phyloP scores from a whole-genome alignment of 305 asterid genomes.

The Fraxinus sp. region DNA sequence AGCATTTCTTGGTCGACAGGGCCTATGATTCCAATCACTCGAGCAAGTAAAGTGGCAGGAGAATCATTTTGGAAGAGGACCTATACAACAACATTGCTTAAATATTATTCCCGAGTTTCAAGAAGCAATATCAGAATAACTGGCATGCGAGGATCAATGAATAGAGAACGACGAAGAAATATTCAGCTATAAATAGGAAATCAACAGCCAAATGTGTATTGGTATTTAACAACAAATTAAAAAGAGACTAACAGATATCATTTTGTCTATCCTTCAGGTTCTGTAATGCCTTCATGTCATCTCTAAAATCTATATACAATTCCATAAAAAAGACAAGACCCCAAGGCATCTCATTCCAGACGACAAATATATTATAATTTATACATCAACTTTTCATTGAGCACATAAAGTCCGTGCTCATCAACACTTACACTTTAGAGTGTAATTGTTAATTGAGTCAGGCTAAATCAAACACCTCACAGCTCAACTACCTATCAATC shows the following conservation, averaged over 20 bases:
- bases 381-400: not conserved
- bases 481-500: not conserved
- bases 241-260: not conserved
- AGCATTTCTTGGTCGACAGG: constrained; percentile 84
- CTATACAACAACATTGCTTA: constrained; percentile 35
- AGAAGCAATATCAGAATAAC: constrained; percentile 15
- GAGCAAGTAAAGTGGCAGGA: constrained; percentile 95
- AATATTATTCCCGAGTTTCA: constrained; percentile 25
- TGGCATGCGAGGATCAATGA: not conserved
- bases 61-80: constrained; percentile 98
- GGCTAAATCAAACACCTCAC: not conserved
- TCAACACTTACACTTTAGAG: not conserved
- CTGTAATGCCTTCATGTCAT: not conserved
- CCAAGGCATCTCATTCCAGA: not conserved
- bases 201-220: not conserved
- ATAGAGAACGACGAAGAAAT: not conserved
- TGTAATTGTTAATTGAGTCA: not conserved
- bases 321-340: not conserved
- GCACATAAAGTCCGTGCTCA: not conserved
- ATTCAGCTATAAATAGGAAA: not conserved
- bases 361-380: not conserved
- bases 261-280: not conserved
- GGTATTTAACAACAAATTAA: not conserved
- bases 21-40: constrained; percentile 88
- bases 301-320: not conserved